These are phyloP conservation scores for Silene uniflora DNA, from an alignment of 148 eudicot genomes.

Conservation along the genomic window DNA sequence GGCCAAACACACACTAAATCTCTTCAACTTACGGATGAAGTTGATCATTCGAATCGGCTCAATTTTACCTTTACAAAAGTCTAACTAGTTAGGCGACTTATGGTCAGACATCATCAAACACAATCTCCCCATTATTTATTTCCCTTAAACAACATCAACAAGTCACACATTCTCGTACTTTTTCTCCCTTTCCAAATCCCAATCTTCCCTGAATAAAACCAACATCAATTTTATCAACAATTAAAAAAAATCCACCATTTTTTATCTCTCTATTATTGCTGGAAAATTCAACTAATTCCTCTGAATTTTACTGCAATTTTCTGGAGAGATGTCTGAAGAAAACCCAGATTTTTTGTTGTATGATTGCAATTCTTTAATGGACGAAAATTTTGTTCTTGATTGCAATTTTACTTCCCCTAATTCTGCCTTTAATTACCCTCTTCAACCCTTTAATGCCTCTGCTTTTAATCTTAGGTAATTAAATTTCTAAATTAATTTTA, in stretches of 20 bases:
- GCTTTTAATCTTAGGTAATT: slow-evolving; percentile 51
- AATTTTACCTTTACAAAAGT: no score
- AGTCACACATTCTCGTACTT: slow-evolving; percentile 1
- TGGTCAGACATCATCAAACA: neutral
- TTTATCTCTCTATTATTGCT: slow-evolving; percentile 15
- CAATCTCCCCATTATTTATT: neutral
- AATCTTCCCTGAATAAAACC: neutral
- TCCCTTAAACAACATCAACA: neutral
- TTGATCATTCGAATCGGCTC: no score
- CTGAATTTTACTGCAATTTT: slow-evolving; percentile 18
- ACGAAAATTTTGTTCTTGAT: slow-evolving; percentile 49
- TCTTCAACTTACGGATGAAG: no score
- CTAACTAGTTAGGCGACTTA: no score
- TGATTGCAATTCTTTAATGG: slow-evolving; percentile 48
- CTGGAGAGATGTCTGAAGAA: slow-evolving; percentile 49
- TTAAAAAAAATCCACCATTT: slow-evolving; percentile 2
- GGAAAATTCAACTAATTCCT: slow-evolving; percentile 16
- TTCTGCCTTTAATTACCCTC: slow-evolving; percentile 55
- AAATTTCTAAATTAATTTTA: neutral
- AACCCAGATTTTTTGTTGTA: slow-evolving; percentile 55
- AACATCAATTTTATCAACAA: neutral
- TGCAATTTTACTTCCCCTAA: slow-evolving; percentile 40
- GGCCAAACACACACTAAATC: no score
- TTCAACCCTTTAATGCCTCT: slow-evolving; percentile 39
- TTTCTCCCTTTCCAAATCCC: neutral